Evolutionary conservation across 2,329 filamentous ascomycete genomes (phyloP).

Genomic region (Tolypocladium inflatum): DNA sequence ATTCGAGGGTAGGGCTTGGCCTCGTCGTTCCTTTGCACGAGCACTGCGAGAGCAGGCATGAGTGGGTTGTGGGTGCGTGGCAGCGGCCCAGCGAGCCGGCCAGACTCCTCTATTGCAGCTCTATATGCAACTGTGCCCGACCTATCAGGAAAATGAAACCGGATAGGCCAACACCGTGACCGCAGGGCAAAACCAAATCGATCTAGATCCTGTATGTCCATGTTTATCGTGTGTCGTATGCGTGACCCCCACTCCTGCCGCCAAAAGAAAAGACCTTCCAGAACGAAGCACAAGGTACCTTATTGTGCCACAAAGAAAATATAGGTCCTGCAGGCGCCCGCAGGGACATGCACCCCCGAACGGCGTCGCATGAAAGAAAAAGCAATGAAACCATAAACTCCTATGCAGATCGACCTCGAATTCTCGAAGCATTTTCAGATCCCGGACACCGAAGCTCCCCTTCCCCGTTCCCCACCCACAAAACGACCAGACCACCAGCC

Average conservation of each 20-base stretch:
- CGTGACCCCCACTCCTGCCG: neutral
- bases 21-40: neutral
- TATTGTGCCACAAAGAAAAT: neutral
- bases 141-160: neutral
- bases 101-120: neutral
- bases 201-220: neutral
- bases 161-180: neutral
- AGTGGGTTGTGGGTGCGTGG: neutral
- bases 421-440: neutral
- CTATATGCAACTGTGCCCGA: neutral
- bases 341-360: neutral
- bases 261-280: neutral
- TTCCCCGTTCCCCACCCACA: neutral
- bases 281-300: neutral
- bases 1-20: neutral
- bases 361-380: neutral
- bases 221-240: neutral
- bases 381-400: neutral
- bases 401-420: neutral
- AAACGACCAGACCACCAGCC: neutral
- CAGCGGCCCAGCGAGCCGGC: neutral
- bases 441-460: slow-evolving; percentile 1
- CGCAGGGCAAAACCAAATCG: neutral
- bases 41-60: neutral
- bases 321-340: neutral